Evolutionary conservation across 208 protist species (phyloP).

Genomic region (Trypanosoma cruzi): DNA sequence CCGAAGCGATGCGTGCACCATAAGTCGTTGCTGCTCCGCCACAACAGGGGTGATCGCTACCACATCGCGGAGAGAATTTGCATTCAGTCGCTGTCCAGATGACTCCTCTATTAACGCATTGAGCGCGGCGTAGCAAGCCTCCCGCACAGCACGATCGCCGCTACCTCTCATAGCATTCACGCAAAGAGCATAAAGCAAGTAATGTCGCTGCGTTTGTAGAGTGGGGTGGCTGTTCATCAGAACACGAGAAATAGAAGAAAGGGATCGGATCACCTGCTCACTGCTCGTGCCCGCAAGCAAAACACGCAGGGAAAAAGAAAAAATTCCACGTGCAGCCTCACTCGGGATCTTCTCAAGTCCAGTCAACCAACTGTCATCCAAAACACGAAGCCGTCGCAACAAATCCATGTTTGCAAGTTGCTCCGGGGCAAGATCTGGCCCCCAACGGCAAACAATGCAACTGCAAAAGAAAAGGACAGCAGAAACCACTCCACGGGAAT

Average conservation of each 20-base stretch:
- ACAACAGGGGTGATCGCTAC: conserved; percentile 53
- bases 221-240: conserved; percentile 50
- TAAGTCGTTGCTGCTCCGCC: conserved; percentile 59
- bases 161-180: conserved; percentile 38
- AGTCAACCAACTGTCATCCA: conserved; percentile 62
- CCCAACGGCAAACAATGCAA: conserved; percentile 66
- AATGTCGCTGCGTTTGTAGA: conserved; percentile 45
- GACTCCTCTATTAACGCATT: conserved; percentile 65
- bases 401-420: conserved; percentile 40
- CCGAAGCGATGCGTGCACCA: conserved; percentile 68
- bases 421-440: conserved; percentile 33
- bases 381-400: conserved; percentile 54
- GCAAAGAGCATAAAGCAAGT: conserved; percentile 72
- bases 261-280: conserved; percentile 48
- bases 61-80: conserved; percentile 42
- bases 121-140: conserved; percentile 58
- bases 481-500: conserved; percentile 24
- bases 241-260: conserved; percentile 52
- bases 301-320: conserved; percentile 52
- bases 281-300: conserved; percentile 32
- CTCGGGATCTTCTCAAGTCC: conserved; percentile 42
- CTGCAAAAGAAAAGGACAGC: conserved; percentile 81
- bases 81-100: conserved; percentile 38
- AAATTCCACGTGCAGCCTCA: conserved; percentile 27
- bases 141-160: conserved; percentile 38